phyloP scores from a whole-genome alignment of 495 filamentous ascomycete genomes.

The Aspergillus mulundensis region DNA sequence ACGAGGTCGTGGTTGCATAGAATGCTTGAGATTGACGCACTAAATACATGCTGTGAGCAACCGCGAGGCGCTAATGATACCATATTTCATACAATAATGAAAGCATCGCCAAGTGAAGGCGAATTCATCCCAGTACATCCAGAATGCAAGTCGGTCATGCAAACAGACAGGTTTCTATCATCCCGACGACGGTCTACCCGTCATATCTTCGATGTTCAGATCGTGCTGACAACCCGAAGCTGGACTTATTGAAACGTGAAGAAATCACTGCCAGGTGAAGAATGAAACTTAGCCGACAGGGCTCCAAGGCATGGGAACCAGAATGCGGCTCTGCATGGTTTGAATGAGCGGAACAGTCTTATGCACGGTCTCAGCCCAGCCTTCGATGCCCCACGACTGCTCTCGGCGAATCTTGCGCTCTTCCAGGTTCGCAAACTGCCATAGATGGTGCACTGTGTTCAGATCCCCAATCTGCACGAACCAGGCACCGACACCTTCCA shows the following conservation, averaged over 20 bases:
- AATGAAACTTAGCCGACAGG: slow-evolving; percentile 63
- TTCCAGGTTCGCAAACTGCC: slow-evolving; percentile 96
- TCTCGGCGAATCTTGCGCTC: slow-evolving; percentile 88
- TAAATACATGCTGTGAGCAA: slow-evolving; percentile 10
- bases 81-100: slow-evolving; percentile 16
- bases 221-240: background rate
- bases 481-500: slow-evolving; percentile 98
- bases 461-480: slow-evolving; percentile 97
- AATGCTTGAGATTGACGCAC: slow-evolving; percentile 1
- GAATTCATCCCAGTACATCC: background rate
- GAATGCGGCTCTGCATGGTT: slow-evolving; percentile 87
- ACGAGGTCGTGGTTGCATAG: background rate
- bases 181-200: background rate
- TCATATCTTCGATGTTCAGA: background rate
- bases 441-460: slow-evolving; percentile 96
- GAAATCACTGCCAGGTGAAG: background rate
- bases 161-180: background rate
- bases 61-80: slow-evolving; percentile 11
- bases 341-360: slow-evolving; percentile 97
- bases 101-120: slow-evolving; percentile 9
- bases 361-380: slow-evolving; percentile 97
- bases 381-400: slow-evolving; percentile 91
- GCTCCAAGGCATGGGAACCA: slow-evolving; percentile 95
- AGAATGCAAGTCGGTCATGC: background rate
- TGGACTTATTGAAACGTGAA: background rate